Percentiles rank a stretch among this genome's conserved stretches.
Evolutionary conservation across 1,284 basidiomycete genomes (phyloP).

Genomic region (Phenoliferia sp.): DNA sequence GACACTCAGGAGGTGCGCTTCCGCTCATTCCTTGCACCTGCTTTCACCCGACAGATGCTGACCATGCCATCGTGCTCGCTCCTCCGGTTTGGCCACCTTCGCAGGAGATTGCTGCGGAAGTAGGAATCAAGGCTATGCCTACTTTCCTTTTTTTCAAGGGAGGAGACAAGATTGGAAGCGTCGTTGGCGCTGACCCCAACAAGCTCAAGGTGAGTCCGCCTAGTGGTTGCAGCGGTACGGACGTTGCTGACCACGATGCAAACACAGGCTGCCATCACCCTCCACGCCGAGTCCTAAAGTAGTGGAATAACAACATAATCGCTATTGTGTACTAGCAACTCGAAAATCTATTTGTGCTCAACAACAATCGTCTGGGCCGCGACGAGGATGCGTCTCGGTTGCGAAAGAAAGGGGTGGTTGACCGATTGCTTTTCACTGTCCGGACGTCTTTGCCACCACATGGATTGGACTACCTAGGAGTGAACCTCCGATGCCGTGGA

Average conservation of each 20-base stretch:
- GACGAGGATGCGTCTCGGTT: no score
- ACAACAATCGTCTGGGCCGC: no score
- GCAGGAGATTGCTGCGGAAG: conserved; percentile 53
- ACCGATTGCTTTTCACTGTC: no score
- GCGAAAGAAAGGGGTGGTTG: no score
- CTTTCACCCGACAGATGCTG: neutral
- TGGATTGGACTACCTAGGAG: no score
- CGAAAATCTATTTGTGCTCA: neutral
- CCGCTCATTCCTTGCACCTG: conserved; percentile 54
- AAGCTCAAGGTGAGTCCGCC: conserved; percentile 43
- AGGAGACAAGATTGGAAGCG: conserved; percentile 56
- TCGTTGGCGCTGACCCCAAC: conserved; percentile 58
- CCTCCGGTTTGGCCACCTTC: neutral
- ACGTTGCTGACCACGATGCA: neutral
- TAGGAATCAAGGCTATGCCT: conserved; percentile 74
- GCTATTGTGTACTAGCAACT: neutral
- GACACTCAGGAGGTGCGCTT: conserved; percentile 54
- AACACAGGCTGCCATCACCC: neutral
- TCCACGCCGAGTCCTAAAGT: neutral
- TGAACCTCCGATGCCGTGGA: no score
- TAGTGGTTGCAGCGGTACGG: neutral
- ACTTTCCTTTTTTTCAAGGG: conserved; percentile 69
- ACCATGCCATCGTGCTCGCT: neutral
- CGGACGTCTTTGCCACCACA: no score
- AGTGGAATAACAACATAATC: neutral